phyloP scores from a whole-genome alignment of 768 basidiomycete genomes.

The Dendrothele bispora region DNA sequence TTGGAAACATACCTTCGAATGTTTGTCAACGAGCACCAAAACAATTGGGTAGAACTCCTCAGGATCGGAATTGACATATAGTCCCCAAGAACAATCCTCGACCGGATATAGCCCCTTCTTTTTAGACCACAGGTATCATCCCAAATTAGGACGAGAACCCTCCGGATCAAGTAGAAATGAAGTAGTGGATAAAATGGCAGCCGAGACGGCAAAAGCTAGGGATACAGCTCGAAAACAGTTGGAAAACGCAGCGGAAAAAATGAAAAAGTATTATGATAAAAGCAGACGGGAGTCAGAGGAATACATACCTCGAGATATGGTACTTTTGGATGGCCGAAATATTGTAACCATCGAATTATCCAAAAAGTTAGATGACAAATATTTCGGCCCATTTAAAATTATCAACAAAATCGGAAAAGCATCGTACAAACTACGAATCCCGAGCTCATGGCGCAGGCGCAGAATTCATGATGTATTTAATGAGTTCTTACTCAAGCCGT shows the following conservation, averaged over 20 bases:
- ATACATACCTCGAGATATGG: slow-evolving; percentile 20
- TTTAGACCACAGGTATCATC: no score
- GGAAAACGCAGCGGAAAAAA: slow-evolving; percentile 18
- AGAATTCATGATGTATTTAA: slow-evolving; percentile 25
- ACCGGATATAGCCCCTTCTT: no score
- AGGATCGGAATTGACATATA: no score
- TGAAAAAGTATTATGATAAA: slow-evolving; percentile 22
- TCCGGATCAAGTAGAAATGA: no score
- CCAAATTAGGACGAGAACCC: no score
- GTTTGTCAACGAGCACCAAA: no score
- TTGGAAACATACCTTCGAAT: no score
- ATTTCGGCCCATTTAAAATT: slow-evolving; percentile 22
- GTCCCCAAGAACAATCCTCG: no score
- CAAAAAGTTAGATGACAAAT: slow-evolving; percentile 24
- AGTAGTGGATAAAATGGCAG: no score
- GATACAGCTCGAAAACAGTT: no score
- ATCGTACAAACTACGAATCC: slow-evolving; percentile 23
- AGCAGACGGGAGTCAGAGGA: not conserved
- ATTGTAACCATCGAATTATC: slow-evolving; percentile 20
- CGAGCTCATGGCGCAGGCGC: slow-evolving; percentile 19
- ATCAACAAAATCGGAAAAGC: slow-evolving; percentile 15
- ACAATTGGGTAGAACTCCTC: no score
- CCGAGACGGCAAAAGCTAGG: no score
- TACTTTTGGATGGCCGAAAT: slow-evolving; percentile 25
- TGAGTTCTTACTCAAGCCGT: slow-evolving; percentile 10